phyloP scores from a whole-genome alignment of 140 eudicot species.

The Oenanthe javanica region DNA sequence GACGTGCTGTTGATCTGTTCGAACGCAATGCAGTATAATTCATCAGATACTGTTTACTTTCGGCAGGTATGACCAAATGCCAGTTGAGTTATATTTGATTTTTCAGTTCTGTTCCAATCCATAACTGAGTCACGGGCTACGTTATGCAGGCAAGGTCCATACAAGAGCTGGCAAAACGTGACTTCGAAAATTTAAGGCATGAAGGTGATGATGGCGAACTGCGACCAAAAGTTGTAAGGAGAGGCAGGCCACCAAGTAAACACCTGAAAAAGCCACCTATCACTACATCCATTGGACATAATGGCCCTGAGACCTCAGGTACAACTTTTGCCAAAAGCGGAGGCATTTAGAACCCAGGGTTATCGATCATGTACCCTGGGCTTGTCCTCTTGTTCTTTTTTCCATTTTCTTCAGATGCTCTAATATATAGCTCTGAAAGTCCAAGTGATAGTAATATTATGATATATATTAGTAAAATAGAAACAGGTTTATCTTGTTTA shows the following conservation, averaged over 20 bases:
- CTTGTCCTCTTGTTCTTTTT: background rate
- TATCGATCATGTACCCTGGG: background rate
- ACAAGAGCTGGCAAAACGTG: constrained; percentile 83
- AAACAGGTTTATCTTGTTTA: background rate
- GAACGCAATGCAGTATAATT: constrained; percentile 90
- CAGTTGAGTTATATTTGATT: background rate
- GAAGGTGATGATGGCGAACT: constrained; percentile 70
- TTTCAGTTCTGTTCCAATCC: background rate
- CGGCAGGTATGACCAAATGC: constrained; percentile 56
- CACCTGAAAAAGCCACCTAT: constrained; percentile 50
- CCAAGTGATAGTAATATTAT: background rate
- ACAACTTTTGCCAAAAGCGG: constrained; percentile 45
- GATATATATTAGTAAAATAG: background rate
- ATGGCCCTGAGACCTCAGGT: constrained; percentile 60
- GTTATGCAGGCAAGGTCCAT: constrained; percentile 67
- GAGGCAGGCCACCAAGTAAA: constrained; percentile 91
- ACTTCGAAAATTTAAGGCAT: constrained; percentile 71
- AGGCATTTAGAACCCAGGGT: background rate
- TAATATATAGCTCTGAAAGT: background rate
- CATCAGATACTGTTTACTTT: constrained; percentile 62
- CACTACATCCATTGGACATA: constrained; percentile 50
- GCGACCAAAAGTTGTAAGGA: constrained; percentile 70
- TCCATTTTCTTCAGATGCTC: background rate
- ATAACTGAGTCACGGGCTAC: background rate
- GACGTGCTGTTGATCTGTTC: constrained; percentile 77